Evolutionary conservation across 345 rosid genomes (phyloP), one percentile per base, ranked within the genome.

Genomic region (Eucalyptus cladocalyx): DNA sequence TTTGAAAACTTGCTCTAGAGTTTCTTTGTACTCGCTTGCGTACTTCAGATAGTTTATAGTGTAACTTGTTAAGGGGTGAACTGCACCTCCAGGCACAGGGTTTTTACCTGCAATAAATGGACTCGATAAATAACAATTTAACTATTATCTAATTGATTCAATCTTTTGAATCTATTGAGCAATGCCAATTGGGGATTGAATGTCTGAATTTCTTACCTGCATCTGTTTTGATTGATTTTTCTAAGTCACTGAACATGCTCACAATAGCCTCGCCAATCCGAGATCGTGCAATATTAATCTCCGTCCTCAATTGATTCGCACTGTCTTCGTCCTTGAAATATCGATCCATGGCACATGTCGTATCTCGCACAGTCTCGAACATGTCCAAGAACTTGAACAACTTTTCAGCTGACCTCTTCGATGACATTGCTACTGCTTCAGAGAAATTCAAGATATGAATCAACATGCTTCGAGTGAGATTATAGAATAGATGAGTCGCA

Each of bases 51-150:
- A 97, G 89, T 95, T 97, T 97, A 97, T 90, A 3, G 96, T 95
- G 95, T 97, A 97, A 89, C 99, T 96, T 17, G 99, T 95, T 48
- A 96, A 86, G 0, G 99, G 99, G 87, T 97, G 99, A 54, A 97
- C 98, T 3, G 99, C 98, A 0, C 99, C 99, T 23, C 98, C 98
- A 1, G 98, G 99, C 47, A 97, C 98, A 0, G 95, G 93, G 24
- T 95, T 97, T 91, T 93, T 97, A 28, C 94, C 96, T 0, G 96
- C 92, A 80, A 76, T 37, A 76, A 76, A 40, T 76, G 85, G 47
- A 76, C 47, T 6, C 47, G 85, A 76, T 40, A 6, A 76, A 76
- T 6, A 23, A 40, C 28, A 76, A 76, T 40, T 76, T 21, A 42
- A 40, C 23, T 40, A 76, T 19, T 23, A 76, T 76, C 83, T 40